Base-by-base conservation (phyloP, 257 asterid species). In the Solanum phureja region DNA sequence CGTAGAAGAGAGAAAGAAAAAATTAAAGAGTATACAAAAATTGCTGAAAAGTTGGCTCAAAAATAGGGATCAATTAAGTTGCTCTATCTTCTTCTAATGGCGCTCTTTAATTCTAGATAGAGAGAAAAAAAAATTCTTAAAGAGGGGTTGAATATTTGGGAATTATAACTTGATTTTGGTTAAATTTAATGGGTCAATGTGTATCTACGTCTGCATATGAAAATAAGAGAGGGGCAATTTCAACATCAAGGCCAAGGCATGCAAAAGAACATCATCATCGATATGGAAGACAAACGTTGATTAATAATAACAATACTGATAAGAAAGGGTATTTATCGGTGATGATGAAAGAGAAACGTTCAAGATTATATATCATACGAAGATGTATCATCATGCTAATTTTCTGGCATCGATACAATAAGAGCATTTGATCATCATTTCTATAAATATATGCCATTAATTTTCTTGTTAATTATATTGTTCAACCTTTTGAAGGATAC, bases 341-440 rank as follows among this genome's bases (percentile, higher is more conserved):
- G 31, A 74, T 35, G 83, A 74, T 74, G 9, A 74, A 74, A 35
- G 83, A 91, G 82, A 69, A 87, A 42, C 85, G 90, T 44, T 91
- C 93, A 37, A 91, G 89, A 86, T 89, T 91, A 37, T 89, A 89
- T 64, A 91, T 91, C 62, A 37, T 75, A 7, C 87, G 89, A 42
- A 89, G 75, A 87, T 91, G 93, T 58, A 37, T 91, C 0, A 27
- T 89, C 35, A 88, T 91, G 93, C 90, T 89, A 21, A 87, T 91
- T 27, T 89, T 88, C 40, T 91, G 91, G 93, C 91, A 69, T 35
- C 87, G 88, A 87, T 88, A 74, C 83, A 35, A 35, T 13, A 33
- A 52, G 86, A 68, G 23, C 79, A 33, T 76, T 34, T 56, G 46
- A 52, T 62, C 42, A 33, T 27, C 74, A 68, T 62, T 62, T n/a